phyloP scores from a whole-genome alignment of 805 yeast genomes.

The Hemisphaericaspora nanyangensis region DNA sequence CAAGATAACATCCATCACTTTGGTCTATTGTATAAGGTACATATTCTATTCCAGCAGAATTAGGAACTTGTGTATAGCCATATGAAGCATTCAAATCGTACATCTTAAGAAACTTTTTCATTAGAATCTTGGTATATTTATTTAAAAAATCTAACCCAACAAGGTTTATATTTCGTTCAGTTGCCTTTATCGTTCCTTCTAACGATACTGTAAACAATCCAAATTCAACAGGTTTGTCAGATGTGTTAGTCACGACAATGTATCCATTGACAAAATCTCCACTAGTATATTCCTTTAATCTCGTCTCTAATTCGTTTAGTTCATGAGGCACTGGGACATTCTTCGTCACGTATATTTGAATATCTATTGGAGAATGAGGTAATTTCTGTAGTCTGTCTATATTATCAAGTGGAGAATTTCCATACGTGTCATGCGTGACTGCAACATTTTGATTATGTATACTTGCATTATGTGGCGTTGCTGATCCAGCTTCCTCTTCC shows the following conservation, averaged over 20 bases:
- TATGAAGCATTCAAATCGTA: conserved; percentile 58
- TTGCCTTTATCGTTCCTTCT: conserved; percentile 43
- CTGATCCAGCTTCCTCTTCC: conserved; percentile 2
- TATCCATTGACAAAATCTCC: conserved; percentile 43
- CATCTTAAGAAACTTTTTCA: conserved; percentile 55
- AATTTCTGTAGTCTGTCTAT: conserved; percentile 46
- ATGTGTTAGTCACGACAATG: conserved; percentile 45
- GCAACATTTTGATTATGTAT: conserved; percentile 7
- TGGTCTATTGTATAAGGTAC: conserved; percentile 41
- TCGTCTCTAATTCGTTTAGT: conserved; percentile 40
- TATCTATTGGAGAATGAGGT: conserved; percentile 39
- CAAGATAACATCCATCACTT: conserved; percentile 45
- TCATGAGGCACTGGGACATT: conserved; percentile 44
- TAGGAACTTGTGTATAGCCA: conserved; percentile 46
- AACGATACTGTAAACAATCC: conserved; percentile 45
- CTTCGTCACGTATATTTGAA: conserved; percentile 52
- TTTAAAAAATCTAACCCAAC: conserved; percentile 9
- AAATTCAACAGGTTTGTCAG: conserved; percentile 40
- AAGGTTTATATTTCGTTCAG: conserved; percentile 17
- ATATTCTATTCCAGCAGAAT: conserved; percentile 47
- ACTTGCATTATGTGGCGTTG: no score
- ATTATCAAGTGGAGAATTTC: conserved; percentile 49
- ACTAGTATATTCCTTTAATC: conserved; percentile 39
- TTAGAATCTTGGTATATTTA: conserved; percentile 27
- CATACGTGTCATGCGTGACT: conserved; percentile 22